Conservation (phyloP, 106 monocot species). For the Narthecium ossifragum region DNA sequence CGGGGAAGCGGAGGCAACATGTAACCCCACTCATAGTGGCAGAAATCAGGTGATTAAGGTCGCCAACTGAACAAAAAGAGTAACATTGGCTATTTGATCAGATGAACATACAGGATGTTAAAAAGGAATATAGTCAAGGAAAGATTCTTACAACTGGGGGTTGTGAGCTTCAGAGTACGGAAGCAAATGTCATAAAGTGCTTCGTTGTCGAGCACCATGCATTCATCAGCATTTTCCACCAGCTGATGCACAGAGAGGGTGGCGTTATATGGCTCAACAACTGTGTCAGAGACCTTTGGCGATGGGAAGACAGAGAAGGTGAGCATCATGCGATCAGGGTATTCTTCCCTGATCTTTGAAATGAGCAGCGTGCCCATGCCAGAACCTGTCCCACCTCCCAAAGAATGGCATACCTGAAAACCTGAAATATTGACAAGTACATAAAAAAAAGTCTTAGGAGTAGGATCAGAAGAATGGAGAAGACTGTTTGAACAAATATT, state of each 20-base stretch:
- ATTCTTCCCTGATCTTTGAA: conserved; percentile 26
- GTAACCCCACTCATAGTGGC: conserved; percentile 80
- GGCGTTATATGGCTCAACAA: conserved; percentile 28
- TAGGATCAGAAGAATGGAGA: background rate
- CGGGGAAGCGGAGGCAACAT: conserved; percentile 70
- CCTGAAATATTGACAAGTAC: conserved; percentile 9
- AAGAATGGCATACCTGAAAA: conserved; percentile 28
- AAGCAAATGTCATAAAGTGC: conserved; percentile 20
- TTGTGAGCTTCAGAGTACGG: conserved; percentile 21
- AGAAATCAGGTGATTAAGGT: conserved; percentile 60
- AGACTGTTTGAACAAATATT: no score
- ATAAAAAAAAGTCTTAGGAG: background rate
- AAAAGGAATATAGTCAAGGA: no score
- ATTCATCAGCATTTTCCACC: conserved; percentile 27
- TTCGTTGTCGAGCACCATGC: no score
- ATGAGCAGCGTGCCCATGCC: conserved; percentile 26
- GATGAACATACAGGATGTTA: no score
- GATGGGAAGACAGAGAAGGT: no score
- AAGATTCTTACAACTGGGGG: no score
- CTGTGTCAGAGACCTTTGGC: conserved; percentile 31
- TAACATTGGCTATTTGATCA: no score
- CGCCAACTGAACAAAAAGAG: conserved; percentile 32
- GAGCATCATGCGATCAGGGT: conserved; percentile 30
- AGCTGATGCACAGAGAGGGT: conserved; percentile 30
- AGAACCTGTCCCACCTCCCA: no score